phyloP scores from a whole-genome alignment of 805 yeast species.

The Yamadazyma nakazawae region DNA sequence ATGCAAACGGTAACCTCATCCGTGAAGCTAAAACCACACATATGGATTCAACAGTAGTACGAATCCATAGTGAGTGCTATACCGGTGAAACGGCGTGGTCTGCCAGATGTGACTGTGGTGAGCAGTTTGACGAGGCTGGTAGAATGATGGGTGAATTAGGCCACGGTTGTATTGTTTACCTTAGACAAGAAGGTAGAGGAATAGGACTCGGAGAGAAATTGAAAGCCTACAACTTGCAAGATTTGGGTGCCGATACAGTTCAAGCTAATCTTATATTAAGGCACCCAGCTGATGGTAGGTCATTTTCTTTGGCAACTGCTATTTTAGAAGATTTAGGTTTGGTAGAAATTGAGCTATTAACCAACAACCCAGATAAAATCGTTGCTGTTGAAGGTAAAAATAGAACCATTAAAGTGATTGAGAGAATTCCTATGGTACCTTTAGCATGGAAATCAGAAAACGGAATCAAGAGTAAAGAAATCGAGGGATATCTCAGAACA shows the following conservation, averaged over 20 bases:
- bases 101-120: slow-evolving; percentile 99
- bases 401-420: slow-evolving; percentile 68
- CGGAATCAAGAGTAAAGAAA: slow-evolving; percentile 81
- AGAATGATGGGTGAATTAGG: slow-evolving; percentile 83
- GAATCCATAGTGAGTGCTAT: slow-evolving; percentile 96
- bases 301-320: slow-evolving; percentile 91
- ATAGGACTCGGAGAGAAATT: slow-evolving; percentile 97
- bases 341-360: slow-evolving; percentile 66
- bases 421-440: slow-evolving; percentile 96
- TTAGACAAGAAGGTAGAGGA: slow-evolving; percentile 98
- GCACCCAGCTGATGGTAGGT: slow-evolving; percentile 98
- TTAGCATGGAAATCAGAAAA: slow-evolving; percentile 66
- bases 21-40: slow-evolving; percentile 25
- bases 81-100: slow-evolving; percentile 99
- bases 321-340: slow-evolving; percentile 82
- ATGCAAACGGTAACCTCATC: slow-evolving; percentile 27
- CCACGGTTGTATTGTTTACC: slow-evolving; percentile 90
- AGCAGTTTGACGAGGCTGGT: slow-evolving; percentile 98
- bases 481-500: slow-evolving; percentile 89
- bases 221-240: slow-evolving; percentile 95
- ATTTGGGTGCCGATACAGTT: slow-evolving; percentile 97
- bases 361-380: slow-evolving; percentile 96
- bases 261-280: slow-evolving; percentile 89
- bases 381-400: slow-evolving; percentile 90
- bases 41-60: slow-evolving; percentile 57